Evolutionary conservation across 2,329 filamentous ascomycete species (phyloP), one percentile per base, ranked within the genome.

Genomic region (Sordariomycetes sp.): DNA sequence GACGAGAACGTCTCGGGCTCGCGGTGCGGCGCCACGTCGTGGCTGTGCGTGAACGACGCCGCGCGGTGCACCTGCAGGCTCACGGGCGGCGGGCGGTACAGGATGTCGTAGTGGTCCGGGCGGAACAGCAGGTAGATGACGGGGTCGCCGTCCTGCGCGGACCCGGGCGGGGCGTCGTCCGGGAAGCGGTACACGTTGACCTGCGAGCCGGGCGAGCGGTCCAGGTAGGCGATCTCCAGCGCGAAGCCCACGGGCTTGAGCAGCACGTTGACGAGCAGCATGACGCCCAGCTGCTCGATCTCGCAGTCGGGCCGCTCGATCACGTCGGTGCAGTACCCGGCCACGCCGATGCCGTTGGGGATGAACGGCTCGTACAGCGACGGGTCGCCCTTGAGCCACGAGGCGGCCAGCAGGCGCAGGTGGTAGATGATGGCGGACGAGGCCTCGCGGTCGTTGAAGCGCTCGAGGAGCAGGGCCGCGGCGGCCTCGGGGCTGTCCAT

Each of bases 21-120:
- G 72, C 72, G 2, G 70, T 72, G 61, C 69, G 69, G n/a, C 70
- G 58, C 65, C 37, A 80, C 75, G 18, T 72, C 65, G 43, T 76
- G 73, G 46, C 75, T 72, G 54, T 78, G 74, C 3, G 73, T 71
- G 59, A 82, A 75, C 3, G 71, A 69, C 16, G 72, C 69, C 11
- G 77, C 79, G 25, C 79, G 74, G 64, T 83, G 75, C 53, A 87
- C 78, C 62, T 82, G 80, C 52, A 85, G 60, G 25, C 71, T 64
- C 14, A 70, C 61, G 61, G 55, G 67, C 58, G 55, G 67, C 58
- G 79, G 75, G 68, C 83, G 86, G 76, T 99, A 99, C 37, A 97
- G 79, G 61, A 99, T 86, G 71, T 97, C 94, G 71, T 97, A 99
- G 72, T 97, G 94, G 60, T 90, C 90, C 50, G 76, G 95, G 69